Percentiles rank a stretch among this genome's conserved stretches.
phyloP scores from a whole-genome alignment of 225 moss, liverwort and hornwort genomes.

The Sphagnum contortum region DNA sequence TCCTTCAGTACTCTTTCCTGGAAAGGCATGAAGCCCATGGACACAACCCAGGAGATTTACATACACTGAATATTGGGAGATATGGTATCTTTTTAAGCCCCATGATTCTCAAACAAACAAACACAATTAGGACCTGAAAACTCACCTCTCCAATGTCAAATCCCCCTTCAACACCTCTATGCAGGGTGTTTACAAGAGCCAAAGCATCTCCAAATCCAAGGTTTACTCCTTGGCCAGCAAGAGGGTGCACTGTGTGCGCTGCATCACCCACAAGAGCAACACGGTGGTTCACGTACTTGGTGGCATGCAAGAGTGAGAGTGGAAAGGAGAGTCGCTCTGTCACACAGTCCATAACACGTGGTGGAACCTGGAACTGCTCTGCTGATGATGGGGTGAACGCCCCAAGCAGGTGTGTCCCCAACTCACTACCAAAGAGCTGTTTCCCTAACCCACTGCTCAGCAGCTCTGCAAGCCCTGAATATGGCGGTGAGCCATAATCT shows the following conservation, averaged over 20 bases:
- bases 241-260: conserved; percentile 91
- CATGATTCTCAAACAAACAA: background rate
- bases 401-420: conserved; percentile 37
- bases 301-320: conserved; percentile 69
- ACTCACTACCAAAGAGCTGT: conserved; percentile 28
- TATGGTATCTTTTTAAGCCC: too few relatives aligned
- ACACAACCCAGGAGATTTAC: too few relatives aligned
- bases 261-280: conserved; percentile 97
- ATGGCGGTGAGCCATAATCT: conserved; percentile 53
- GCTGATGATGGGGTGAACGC: conserved; percentile 39
- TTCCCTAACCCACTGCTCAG: conserved; percentile 27
- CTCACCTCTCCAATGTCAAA: conserved; percentile 85
- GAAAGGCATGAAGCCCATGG: background rate
- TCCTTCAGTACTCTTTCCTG: conserved; percentile 61
- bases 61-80: too few relatives aligned
- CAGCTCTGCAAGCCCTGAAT: conserved; percentile 30
- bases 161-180: conserved; percentile 61
- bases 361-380: conserved; percentile 68
- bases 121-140: background rate
- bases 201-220: conserved; percentile 93
- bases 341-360: conserved; percentile 57
- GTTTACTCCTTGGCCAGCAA: conserved; percentile 96
- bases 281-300: conserved; percentile 58
- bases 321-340: conserved; percentile 79
- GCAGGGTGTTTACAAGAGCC: conserved; percentile 48